Base-by-base conservation (phyloP, 345 rosid genomes). In the Salix koriyanagi region DNA sequence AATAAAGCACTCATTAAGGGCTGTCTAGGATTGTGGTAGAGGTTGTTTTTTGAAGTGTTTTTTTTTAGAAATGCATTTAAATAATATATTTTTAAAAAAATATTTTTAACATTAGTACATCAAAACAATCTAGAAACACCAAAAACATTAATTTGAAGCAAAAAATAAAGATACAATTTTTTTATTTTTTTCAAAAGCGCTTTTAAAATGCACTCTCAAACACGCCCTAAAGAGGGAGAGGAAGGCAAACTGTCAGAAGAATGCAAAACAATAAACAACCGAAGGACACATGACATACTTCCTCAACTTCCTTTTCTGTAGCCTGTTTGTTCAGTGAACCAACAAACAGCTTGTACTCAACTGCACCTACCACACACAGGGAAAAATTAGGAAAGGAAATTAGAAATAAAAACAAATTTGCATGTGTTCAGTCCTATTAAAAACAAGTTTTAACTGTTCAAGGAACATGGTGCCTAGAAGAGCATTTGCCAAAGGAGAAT, bases 271-370 rank as follows among this genome's bases (percentile, higher is more conserved):
- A 72, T 61, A 58, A 76, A 71, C 58, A 41, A 68, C 66, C 36
- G 21, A 21, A 19, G 41, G 21, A 4, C 6, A 58, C 32, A 10
- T 28, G 64, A 82, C 91, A 79, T 89, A 96, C 99, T 87, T 90
- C 97, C 88, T 94, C 94, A 74, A 96, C 90, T 88, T 93, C 99
- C 85, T 87, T 91, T 84, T 92, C 98, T 67, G 91, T 84, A 77
- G 99, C 99, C 80, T 92, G 97, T 86, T 92, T 96, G 85, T 88
- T 90, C 76, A 96, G 80, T 10, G 98, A 92, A 48, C 99, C 99
- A 65, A 96, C 99, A 54, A 96, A 96, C 77, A 96, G 86, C 82
- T 93, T 96, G 89, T 88, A 92, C 87, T 96, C 99, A 42, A 91
- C 87, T 1, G 99, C 94, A 81, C 97, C 98, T 96, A 72, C 71